Percentiles rank a stretch among this genome's conserved stretches.
Evolutionary conservation across 305 asterid genomes (phyloP).

Genomic region (Rubia tinctorum): DNA sequence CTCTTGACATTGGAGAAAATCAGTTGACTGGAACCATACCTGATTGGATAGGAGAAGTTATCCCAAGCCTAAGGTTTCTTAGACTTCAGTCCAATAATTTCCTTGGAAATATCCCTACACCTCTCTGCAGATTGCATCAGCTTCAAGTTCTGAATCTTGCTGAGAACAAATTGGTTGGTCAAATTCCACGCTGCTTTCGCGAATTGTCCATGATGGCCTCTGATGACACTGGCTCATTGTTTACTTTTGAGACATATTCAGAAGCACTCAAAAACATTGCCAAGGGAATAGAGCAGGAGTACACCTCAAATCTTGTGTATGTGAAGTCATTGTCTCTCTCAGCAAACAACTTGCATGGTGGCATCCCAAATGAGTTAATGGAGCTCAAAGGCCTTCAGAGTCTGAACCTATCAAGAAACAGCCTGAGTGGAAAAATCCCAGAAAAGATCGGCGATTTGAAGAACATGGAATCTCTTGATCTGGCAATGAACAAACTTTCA

Average conservation of each 20-base stretch:
- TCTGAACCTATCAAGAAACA: background rate
- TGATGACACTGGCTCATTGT: background rate
- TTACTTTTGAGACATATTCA: background rate
- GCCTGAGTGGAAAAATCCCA: background rate
- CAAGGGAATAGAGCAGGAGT: constrained; percentile 1
- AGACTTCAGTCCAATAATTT: constrained; percentile 3
- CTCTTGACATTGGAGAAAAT: constrained; percentile 2
- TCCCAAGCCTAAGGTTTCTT: background rate
- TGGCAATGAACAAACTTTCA: background rate
- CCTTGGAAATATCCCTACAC: background rate
- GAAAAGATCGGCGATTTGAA: background rate
- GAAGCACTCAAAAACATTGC: background rate
- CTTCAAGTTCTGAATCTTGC: constrained; percentile 1
- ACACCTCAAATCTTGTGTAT: background rate
- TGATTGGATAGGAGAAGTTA: background rate
- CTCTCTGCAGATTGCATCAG: background rate
- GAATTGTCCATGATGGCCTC: constrained; percentile 5
- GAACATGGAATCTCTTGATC: background rate
- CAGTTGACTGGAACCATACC: background rate
- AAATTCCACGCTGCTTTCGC: background rate
- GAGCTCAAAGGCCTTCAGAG: background rate
- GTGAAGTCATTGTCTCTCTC: background rate
- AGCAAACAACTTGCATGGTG: background rate
- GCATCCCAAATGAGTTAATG: constrained; percentile 5
- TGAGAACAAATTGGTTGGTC: constrained; percentile 2